Evolutionary conservation across 1,139 yeast genomes (phyloP).

Genomic region (Hanseniaspora uvarum): DNA sequence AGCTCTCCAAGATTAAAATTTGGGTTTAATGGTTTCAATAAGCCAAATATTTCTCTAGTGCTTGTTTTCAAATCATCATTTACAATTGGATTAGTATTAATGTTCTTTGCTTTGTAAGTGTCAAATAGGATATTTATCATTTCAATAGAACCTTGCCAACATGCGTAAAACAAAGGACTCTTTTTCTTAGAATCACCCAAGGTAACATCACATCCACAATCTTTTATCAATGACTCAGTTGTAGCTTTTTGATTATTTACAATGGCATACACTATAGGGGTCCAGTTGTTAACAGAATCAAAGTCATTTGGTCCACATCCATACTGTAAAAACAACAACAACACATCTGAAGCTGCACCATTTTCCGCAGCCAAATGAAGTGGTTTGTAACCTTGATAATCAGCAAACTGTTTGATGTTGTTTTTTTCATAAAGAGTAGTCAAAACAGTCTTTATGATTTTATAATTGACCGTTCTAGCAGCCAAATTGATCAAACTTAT

Average conservation of each 20-base stretch:
- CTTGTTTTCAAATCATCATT: not conserved
- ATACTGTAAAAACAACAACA: slow-evolving; percentile 54
- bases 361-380: slow-evolving; percentile 80
- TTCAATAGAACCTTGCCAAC: slow-evolving; percentile 82
- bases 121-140: slow-evolving; percentile 57
- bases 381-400: slow-evolving; percentile 82
- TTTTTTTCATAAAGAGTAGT: slow-evolving; percentile 25
- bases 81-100: slow-evolving; percentile 35
- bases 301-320: slow-evolving; percentile 72
- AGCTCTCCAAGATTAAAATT: slow-evolving; percentile 7
- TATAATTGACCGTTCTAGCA: slow-evolving; percentile 71
- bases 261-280: slow-evolving; percentile 85
- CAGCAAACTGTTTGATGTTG: slow-evolving; percentile 40
- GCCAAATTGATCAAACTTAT: slow-evolving; percentile 80
- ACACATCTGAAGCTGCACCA: slow-evolving; percentile 56
- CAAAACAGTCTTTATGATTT: slow-evolving; percentile 55
- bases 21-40: slow-evolving; percentile 3
- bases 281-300: slow-evolving; percentile 86
- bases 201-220: slow-evolving; percentile 59
- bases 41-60: not conserved
- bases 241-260: slow-evolving; percentile 71
- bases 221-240: slow-evolving; percentile 55
- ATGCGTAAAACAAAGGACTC: slow-evolving; percentile 78
- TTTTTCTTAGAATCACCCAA: slow-evolving; percentile 75
- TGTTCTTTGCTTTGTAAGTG: slow-evolving; percentile 18